Evolutionary conservation across 306 rosid species (phyloP).

Genomic region (Castanopsis chinensis): DNA sequence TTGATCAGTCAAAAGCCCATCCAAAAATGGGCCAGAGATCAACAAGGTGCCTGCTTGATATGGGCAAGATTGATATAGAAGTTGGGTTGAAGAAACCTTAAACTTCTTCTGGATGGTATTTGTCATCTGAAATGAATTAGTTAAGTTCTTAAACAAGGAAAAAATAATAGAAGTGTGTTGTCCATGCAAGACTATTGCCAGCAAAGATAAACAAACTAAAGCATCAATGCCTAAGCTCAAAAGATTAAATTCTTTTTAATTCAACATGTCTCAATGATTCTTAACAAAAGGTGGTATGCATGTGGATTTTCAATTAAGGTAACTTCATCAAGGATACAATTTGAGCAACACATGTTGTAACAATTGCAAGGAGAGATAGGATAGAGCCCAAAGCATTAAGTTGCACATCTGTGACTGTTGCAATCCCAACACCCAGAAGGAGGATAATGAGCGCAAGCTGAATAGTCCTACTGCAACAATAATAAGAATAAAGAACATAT

Average conservation of each 20-base stretch:
- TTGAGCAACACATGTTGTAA: conserved; percentile 94
- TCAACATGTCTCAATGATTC: neutral
- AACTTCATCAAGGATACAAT: conserved; percentile 72
- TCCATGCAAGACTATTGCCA: neutral
- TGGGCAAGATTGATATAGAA: conserved; percentile 89
- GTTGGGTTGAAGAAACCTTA: conserved; percentile 98
- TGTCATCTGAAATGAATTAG: conserved; percentile 75
- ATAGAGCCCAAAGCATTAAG: conserved; percentile 79
- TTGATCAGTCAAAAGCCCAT: conserved; percentile 64
- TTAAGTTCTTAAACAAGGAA: conserved; percentile 51
- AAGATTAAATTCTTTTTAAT: neutral
- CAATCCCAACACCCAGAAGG: conserved; percentile 92
- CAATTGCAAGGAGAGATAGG: conserved; percentile 81
- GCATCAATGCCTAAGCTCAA: neutral
- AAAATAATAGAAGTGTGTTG: neutral
- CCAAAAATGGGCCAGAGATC: conserved; percentile 84
- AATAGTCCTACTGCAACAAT: conserved; percentile 73
- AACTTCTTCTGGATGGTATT: conserved; percentile 93
- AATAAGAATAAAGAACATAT: conserved; percentile 20
- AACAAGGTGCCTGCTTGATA: conserved; percentile 84
- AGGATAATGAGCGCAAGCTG: conserved; percentile 73
- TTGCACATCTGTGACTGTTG: conserved; percentile 93
- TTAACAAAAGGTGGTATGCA: neutral
- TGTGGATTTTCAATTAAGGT: conserved; percentile 2
- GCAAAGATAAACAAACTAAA: conserved; percentile 4